Conservation (phyloP, 371 early-diverging fungal species). For the Mortierella sp. region DNA sequence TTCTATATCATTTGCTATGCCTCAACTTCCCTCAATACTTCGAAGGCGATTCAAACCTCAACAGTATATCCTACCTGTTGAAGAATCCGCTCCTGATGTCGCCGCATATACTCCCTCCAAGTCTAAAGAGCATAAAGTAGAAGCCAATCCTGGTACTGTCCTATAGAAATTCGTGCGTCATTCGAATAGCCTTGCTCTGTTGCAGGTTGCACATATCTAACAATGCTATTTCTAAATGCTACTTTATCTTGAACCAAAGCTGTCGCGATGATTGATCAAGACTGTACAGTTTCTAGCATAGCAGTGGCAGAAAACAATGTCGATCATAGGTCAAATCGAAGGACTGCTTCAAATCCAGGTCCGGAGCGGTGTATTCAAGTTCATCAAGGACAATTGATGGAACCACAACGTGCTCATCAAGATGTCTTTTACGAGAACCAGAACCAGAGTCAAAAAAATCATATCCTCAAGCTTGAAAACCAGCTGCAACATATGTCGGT, state of each 20-base stretch:
- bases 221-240: background rate
- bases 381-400: background rate
- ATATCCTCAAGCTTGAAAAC: background rate
- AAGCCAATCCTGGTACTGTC: background rate
- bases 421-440: no score
- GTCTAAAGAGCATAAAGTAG: no score
- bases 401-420: background rate
- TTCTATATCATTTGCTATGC: no score
- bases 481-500: no score
- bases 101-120: no score
- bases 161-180: background rate
- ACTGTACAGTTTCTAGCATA: background rate
- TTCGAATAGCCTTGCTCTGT: background rate
- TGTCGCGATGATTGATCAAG: background rate
- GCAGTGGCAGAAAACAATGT: slow-evolving; percentile 1
- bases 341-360: background rate
- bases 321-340: background rate
- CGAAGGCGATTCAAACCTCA: no score
- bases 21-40: no score
- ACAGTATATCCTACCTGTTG: no score
- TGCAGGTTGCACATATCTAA: background rate
- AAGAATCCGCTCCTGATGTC: no score
- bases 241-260: background rate
- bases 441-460: background rate
- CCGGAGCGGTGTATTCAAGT: background rate